Evolutionary conservation across 2,329 filamentous ascomycete species (phyloP).

Genomic region (Drechslerella coelobrocha): DNA sequence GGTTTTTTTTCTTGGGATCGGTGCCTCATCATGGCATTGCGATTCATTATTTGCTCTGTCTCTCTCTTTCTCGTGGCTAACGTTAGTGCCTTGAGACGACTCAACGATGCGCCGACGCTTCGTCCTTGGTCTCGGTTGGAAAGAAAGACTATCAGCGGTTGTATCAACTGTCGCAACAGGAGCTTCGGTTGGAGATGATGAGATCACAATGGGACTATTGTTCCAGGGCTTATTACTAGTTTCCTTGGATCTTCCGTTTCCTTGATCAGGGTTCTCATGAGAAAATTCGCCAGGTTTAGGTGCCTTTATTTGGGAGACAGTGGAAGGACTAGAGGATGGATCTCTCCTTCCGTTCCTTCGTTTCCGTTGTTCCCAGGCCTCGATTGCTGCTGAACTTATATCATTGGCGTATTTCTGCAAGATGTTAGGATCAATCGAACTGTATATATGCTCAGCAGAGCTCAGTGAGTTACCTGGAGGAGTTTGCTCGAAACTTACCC

Average conservation of each 20-base stretch:
- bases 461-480: no score
- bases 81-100: constrained; percentile 22
- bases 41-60: background rate
- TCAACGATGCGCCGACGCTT: constrained; percentile 26
- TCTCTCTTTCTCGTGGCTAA: background rate
- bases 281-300: constrained; percentile 6
- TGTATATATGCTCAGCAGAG: background rate
- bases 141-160: background rate
- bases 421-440: background rate
- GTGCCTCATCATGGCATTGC: background rate
- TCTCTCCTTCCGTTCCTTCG: constrained; percentile 19
- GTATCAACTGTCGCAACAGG: background rate
- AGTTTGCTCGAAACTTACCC: constrained; percentile 23
- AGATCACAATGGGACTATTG: constrained; percentile 20
- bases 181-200: constrained; percentile 20
- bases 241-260: constrained; percentile 4
- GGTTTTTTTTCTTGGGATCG: background rate
- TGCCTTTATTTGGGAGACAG: background rate
- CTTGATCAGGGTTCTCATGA: background rate
- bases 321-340: constrained; percentile 19
- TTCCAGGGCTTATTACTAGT: constrained; percentile 8
- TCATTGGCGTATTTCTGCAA: constrained; percentile 33
- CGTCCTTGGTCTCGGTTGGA: constrained; percentile 8
- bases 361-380: constrained; percentile 23
- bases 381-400: constrained; percentile 11